These are phyloP conservation scores for Eucalyptus regnans DNA, from an alignment of 345 rosid genomes.

Conservation along the genomic window DNA sequence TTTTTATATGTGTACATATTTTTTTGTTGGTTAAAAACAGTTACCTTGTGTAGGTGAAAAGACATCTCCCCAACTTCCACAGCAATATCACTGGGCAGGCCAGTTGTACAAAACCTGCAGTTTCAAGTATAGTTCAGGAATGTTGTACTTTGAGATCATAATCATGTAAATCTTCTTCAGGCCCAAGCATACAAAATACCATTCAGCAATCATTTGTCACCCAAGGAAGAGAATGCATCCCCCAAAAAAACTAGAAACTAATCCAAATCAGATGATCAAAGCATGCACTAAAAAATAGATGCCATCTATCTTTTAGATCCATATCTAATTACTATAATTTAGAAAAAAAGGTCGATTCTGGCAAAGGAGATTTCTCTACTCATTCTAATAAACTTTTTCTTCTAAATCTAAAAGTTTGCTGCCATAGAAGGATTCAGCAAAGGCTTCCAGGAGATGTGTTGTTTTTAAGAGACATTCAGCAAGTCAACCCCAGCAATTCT, in stretches of 20 bases:
- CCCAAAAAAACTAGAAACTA: neutral
- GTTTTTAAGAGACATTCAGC: neutral
- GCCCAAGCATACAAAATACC: neutral
- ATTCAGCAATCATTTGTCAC: neutral
- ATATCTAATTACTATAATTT: neutral
- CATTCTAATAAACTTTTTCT: neutral
- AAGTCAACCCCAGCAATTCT: neutral
- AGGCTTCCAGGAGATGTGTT: neutral
- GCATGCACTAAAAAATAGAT: neutral
- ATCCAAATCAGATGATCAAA: neutral
- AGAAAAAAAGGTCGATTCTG: neutral
- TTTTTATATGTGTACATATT: neutral
- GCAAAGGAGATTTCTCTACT: neutral
- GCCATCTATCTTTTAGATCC: neutral
- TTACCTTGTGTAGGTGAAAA: conserved; percentile 98
- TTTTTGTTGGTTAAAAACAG: neutral
- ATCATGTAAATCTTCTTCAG: no score
- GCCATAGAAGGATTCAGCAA: neutral
- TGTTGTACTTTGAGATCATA: neutral
- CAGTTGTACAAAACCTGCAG: conserved; percentile 90
- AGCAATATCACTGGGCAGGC: conserved; percentile 85
- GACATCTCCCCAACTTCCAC: conserved; percentile 95
- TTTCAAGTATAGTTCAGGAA: neutral
- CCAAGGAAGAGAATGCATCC: neutral
- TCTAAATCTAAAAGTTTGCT: neutral